Evolutionary conservation across 1,284 basidiomycete species (phyloP), one percentile per base, ranked within the genome.

Genomic region (Ustilago curta): DNA sequence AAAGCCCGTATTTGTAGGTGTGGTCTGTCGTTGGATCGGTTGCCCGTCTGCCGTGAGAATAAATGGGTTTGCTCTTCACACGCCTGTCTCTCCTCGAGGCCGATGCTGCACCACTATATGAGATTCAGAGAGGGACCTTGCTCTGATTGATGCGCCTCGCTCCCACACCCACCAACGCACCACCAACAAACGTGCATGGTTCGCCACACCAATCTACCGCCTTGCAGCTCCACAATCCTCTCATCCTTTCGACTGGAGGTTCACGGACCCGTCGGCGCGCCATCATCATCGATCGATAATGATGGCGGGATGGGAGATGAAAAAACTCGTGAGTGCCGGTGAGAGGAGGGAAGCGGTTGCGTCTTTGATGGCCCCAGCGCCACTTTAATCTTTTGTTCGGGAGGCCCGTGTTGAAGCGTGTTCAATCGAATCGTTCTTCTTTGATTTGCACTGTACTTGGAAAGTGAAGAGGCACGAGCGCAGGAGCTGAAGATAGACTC

Each of bases 51-150:
- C 23, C 44, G 44, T 59, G 57, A 14, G 56, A 43, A 32, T 23
- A 31, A 2, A 9, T n/a, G 3, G 21, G n/a, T 44, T 14, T 23
- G 42, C 42, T 21, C 42, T 19, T n/a, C 23, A 37, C 31, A 25
- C 14, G 31, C 44, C 37, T 21, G 47, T 7, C 19, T 18, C 12
- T 12, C 42, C 14, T 8, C 27, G 35, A 37, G 35, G 35, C n/a
- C 39, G 23, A 27, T 19, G 27, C 39, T 51, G 60, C 53, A 56
- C 11, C 29, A 21, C n/a, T n/a, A 50, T 51, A 62, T 56, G 60
- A 62, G 31, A 43, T 7, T 9, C 39, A 23, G 51, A 8, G 42
- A 49, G 55, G 62, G 50, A 58, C 27, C 49, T 39, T 47, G 43
- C 43, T 9, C 27, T 4, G 8, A n/a, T 18, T 18, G 35, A 37